Evolutionary conservation across 129 eudicot species (phyloP), one percentile per base, ranked within the genome.

Genomic region (Tagetes erecta): DNA sequence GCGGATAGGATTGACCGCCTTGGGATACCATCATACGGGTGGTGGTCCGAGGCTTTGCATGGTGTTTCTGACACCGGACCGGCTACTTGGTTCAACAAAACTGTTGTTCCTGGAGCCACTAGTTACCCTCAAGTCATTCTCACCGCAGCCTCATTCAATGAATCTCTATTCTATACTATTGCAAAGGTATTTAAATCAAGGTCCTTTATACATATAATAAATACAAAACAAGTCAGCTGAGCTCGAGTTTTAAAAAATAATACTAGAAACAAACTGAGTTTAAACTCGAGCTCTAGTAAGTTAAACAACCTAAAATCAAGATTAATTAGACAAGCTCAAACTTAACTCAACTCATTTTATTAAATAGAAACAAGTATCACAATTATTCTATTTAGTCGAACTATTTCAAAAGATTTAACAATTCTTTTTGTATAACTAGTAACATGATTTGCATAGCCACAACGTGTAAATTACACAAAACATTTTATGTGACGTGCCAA

Each of bases 101-200:
- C 66, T 36, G 6, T 81, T 8, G 46, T 94, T 53, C 72, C 71
- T 8, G 76, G 92, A 14, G 98, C 98, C 82, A 90, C 98, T 1
- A 68, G 78, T 58, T 94, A 81, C 79, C 98, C 98, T 0, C 97
- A 90, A 76, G 96, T 90, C 63, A 84, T 94, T 37, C 76, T 88
- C 46, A 70, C 83, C 12, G 92, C 98, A 8, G 84, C 98, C 39
- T 74, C 97, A 3, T 94, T 94, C 73, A 91, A 94, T 63, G 78
- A 86, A 64, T 85, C 75, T 60, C 49, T 94, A 52, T 94, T 96
- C 93, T 68, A 68, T 35, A 68, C 67, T 13, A 76, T 94, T 47
- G 98, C 65, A 70, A 64, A 71, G 82, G 82, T 78, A 77, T 35
- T 41, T 20, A 67, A 1, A 20, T 20, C 0, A 20, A 20, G 27